Conservation (phyloP, 495 filamentous ascomycete genomes). For the Neurospora sublineolata region DNA sequence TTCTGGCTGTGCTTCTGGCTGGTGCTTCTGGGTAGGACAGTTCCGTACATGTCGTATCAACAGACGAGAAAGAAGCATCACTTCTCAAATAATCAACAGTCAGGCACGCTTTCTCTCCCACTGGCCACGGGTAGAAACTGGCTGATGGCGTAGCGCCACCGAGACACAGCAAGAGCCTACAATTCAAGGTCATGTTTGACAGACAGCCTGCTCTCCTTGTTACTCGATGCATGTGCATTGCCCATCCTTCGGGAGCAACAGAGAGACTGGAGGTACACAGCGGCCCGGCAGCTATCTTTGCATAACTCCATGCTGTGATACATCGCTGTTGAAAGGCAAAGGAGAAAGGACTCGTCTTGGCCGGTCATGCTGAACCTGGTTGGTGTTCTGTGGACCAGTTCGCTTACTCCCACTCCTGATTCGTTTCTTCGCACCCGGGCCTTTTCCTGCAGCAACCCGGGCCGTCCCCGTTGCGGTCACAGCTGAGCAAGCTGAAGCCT, state of each 20-base stretch:
- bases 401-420: slow-evolving; percentile 23
- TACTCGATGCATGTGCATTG: neutral
- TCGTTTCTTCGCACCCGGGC: slow-evolving; percentile 9
- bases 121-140: neutral
- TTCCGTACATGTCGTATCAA: neutral
- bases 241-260: neutral
- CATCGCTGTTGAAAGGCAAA: neutral
- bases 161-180: neutral
- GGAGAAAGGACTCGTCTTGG: neutral
- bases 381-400: slow-evolving; percentile 5
- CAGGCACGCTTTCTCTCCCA: neutral
- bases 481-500: neutral
- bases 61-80: neutral
- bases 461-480: neutral
- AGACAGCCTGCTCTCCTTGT: neutral
- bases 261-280: neutral
- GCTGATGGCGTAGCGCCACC: neutral
- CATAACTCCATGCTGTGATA: neutral
- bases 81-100: neutral
- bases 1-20: neutral
- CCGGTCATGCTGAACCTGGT: neutral
- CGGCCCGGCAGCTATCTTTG: neutral
- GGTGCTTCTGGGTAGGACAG: neutral
- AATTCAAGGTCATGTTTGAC: neutral
- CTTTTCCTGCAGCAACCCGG: neutral